Base-by-base conservation (phyloP, 345 rosid genomes). In the Cardamine resedifolia region DNA sequence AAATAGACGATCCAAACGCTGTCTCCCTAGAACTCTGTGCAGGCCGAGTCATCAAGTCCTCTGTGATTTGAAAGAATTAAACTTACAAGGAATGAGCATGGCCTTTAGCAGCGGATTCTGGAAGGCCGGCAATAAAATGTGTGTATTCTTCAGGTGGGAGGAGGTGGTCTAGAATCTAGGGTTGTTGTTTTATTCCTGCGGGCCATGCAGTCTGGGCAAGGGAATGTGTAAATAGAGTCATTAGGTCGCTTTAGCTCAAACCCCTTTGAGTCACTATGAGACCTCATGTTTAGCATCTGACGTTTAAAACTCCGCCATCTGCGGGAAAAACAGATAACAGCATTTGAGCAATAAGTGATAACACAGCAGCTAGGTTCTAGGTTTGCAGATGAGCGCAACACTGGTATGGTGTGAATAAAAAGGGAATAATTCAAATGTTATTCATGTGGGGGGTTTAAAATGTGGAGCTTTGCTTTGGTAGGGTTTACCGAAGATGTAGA, bases 161-260 rank as follows among this genome's bases (percentile, higher is more conserved):
- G 65, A n/a, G 70, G 14, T 41, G 86, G 80, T 81, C 71, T 88
- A 7, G 87, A 76, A 55, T 76, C 81, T 59, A 76, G 77, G 15
- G 95, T 49, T 51, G 76, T 75, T 70, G 76, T 79, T 76, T 79
- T 87, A 90, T 86, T 96, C 56, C 64, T 51, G 31, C 78, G 97
- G 74, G 95, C 87, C 98, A 96, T 90, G 80, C 99, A 96, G 74
- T 96, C 95, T 10, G 99, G 99, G 81, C 99, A 96, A 14, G 99
- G 98, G 72, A 84, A 92, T 44, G 92, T 85, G 73, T 88, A 96
- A 38, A 89, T 80, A 0, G 98, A 96, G 68, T 96, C 98, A 50
- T 77, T 88, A 12, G 95, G 92, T 75, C 95, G 81, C 81, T 90
- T 96, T 39, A 96, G 80, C 81, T 90, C 99, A 77, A 87, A 83